Conservation (phyloP, 1,139 yeast species). For the Saccharomycopsis crataegensis region DNA sequence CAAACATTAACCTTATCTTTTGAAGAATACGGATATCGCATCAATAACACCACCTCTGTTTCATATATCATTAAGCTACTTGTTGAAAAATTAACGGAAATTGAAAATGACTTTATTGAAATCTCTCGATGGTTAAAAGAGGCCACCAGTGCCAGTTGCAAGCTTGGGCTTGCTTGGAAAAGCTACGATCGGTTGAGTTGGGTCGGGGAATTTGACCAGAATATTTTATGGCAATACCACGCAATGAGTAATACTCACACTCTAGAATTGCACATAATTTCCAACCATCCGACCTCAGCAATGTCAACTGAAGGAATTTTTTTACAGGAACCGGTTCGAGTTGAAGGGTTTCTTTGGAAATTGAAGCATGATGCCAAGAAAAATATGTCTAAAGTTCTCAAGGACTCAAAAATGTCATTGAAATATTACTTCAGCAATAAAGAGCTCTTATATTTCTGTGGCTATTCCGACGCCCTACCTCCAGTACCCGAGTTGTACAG, state of each 20-base stretch:
- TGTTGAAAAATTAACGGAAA: conserved; percentile 25
- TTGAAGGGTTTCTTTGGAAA: conserved; percentile 70
- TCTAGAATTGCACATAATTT: conserved; percentile 51
- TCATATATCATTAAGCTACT: conserved; percentile 26
- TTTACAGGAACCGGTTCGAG: conserved; percentile 50
- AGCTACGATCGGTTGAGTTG: conserved; percentile 73
- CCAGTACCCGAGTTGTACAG: conserved; percentile 38
- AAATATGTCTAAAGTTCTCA: conserved; percentile 25
- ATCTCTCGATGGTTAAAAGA: conserved; percentile 23
- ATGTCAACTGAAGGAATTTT: not conserved
- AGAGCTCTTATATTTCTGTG: conserved; percentile 51
- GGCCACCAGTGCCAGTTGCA: conserved; percentile 22
- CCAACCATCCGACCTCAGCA: conserved; percentile 35
- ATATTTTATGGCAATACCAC: conserved; percentile 40
- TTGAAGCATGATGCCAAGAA: conserved; percentile 48
- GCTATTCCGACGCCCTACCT: conserved; percentile 52
- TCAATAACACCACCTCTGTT: conserved; percentile 21
- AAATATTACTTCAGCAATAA: conserved; percentile 61
- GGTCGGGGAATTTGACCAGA: conserved; percentile 48
- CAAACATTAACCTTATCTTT: not conserved
- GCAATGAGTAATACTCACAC: conserved; percentile 37
- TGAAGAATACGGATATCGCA: conserved; percentile 8
- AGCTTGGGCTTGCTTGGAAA: conserved; percentile 54
- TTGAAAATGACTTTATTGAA: conserved; percentile 22
- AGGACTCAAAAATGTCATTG: conserved; percentile 25